Percentiles rank a stretch among this genome's conserved stretches.
Conservation (phyloP, 345 rosid genomes). For the Excoecaria cochinchinensis region DNA sequence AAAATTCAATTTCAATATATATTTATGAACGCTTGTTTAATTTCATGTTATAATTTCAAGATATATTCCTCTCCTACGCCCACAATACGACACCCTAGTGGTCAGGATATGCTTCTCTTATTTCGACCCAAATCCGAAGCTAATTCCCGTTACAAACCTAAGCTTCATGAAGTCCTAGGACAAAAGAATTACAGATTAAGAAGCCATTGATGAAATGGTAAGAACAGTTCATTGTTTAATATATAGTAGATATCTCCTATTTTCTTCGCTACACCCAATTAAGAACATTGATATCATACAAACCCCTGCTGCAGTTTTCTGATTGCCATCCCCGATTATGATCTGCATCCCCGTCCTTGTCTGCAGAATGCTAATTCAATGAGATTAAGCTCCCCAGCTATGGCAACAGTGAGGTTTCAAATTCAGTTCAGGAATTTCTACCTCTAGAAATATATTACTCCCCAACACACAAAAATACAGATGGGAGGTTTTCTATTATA, state of each 20-base stretch:
- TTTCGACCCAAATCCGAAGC: too few relatives aligned
- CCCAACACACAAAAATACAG: not conserved
- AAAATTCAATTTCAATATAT: too few relatives aligned
- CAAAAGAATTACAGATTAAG: too few relatives aligned
- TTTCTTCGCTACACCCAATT: not conserved
- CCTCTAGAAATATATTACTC: conserved; percentile 2
- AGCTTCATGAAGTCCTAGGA: too few relatives aligned
- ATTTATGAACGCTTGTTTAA: too few relatives aligned
- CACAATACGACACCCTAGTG: too few relatives aligned
- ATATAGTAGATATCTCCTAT: not conserved
- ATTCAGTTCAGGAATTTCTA: conserved; percentile 5
- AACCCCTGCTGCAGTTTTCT: not conserved
- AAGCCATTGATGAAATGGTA: too few relatives aligned
- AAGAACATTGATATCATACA: not conserved
- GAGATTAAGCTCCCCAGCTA: not conserved
- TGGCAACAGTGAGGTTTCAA: not conserved
- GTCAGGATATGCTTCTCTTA: too few relatives aligned
- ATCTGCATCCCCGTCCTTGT: not conserved
- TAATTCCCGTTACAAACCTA: too few relatives aligned
- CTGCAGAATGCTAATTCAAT: not conserved
- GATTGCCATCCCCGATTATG: not conserved
- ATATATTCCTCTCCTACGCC: too few relatives aligned
- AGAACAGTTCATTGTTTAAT: not conserved
- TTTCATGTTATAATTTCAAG: too few relatives aligned
- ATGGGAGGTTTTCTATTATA: not conserved